Base-by-base conservation (phyloP, 441 rosid genomes). In the Brassica balearica region DNA sequence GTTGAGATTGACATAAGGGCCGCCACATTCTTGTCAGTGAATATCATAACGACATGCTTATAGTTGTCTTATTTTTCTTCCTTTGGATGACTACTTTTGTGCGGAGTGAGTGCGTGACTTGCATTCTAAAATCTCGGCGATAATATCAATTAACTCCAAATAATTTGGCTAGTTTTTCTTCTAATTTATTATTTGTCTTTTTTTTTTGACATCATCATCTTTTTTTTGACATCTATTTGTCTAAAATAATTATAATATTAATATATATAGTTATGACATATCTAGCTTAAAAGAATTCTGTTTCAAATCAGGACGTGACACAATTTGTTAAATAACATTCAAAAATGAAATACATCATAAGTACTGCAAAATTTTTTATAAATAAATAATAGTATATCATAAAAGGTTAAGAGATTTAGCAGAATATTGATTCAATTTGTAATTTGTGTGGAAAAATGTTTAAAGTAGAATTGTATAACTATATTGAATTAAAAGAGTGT, bases 21-120 rank as follows among this genome's bases (percentile, higher is more conserved):
- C 84, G 88, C 87, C 86, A 86, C 88, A 85, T 82, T 75, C 46
- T 41, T 46, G 64, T 69, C 27, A 48, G 3, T 51, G 12, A 19
- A 53, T 68, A 8, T 0, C 67, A 78, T 73, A 2, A 3, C 0
- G 81, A 81, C 90, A 85, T 85, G 88, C 86, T 67, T 67, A 12
- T 0, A 0, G 0, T 2, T 1, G 1, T 4, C 1, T 72, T 5
- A 7, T 23, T 70, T 48, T 73, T 73, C 67, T 71, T 81, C 29
- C 32, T 32, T 6, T 9, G 65, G 76, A 71, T 10, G 64, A 65
- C 65, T 41, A 71, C 65, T 56, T 72, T 55, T 25, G 15, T 65
- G 92, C 86, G 82, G 84, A 86, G 20, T 85, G 85, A 82, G 85
- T 86, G 48, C 55, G 29, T 64, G 75, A 48, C 71, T 43, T 6